These are phyloP conservation scores for Zarea fungicola DNA, from an alignment of 2,329 filamentous ascomycete genomes.

Conservation along the genomic window DNA sequence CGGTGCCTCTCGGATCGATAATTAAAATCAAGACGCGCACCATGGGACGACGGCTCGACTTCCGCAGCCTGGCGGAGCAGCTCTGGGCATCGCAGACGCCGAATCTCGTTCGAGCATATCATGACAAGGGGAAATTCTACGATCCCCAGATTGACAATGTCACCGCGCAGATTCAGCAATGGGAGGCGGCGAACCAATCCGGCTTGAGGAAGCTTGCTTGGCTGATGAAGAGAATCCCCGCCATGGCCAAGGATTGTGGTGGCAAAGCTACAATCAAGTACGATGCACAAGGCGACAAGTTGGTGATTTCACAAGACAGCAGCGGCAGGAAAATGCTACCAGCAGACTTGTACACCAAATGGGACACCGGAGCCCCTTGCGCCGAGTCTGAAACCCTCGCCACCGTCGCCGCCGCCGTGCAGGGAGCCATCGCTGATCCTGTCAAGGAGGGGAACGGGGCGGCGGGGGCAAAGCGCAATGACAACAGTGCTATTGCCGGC, in stretches of 20 bases:
- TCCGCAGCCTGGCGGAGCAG: slow-evolving; percentile 33
- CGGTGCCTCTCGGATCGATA: slow-evolving; percentile 29
- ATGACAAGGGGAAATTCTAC: slow-evolving; percentile 31
- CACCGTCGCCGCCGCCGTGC: background rate
- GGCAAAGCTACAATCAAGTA: background rate
- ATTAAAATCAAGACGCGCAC: slow-evolving; percentile 42
- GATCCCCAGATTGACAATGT: slow-evolving; percentile 32
- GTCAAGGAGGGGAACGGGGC: background rate
- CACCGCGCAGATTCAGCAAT: slow-evolving; percentile 23
- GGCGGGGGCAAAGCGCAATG: background rate
- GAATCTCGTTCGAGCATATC: slow-evolving; percentile 41
- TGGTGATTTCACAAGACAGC: background rate
- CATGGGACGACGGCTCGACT: slow-evolving; percentile 25
- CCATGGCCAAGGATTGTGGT: background rate
- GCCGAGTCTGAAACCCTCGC: too few species aligned
- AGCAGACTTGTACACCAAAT: background rate
- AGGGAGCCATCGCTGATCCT: background rate
- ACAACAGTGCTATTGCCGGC: background rate
- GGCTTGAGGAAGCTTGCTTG: slow-evolving; percentile 24
- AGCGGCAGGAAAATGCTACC: background rate
- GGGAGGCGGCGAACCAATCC: slow-evolving; percentile 30
- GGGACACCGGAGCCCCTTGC: background rate
- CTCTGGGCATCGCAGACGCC: slow-evolving; percentile 43
- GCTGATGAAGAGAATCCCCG: background rate
- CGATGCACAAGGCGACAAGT: background rate